Evolutionary conservation across 192 early-diverging fungal genomes (phyloP), one percentile per base, ranked within the genome.

Genomic region (Coemansia sp.): DNA sequence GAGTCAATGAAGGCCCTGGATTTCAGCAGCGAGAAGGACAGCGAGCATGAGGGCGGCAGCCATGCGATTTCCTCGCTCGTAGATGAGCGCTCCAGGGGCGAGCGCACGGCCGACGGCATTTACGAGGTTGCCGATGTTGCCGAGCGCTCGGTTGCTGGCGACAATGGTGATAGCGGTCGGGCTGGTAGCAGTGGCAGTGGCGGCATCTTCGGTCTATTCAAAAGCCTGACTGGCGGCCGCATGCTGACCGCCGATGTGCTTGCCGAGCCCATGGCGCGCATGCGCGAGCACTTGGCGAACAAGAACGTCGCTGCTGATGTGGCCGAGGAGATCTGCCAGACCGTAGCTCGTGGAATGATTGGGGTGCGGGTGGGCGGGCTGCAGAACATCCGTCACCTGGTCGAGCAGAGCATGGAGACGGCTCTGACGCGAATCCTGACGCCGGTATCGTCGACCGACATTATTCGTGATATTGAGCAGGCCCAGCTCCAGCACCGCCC

Each of bases 271-370:
- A 85, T 98, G 84, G 80, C 84, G 33, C 93, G 88, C 66, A 95
- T 98, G 91, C 91, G 91, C 65, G 91, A 95, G 65, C 94, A 96
- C 70, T 69, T 98, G 62, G 86, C 95, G 45, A 87, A 86, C 71
- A 95, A 96, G 78, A 98, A 98, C 70, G 96, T 98, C 1, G 96
- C 96, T 0, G 86, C 90, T 1, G 91, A 95, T 66, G 92, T 95
- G 53, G 88, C 94, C 6, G 79, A 88, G 36, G 88, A 94, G 65
- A 83, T 98, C 7, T 94, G 92, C 70, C 86, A 89, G 47, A 89
- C 92, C 31, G 93, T 96, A 20, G 68, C 80, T 12, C 82, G 75
- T 18, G 87, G 84, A 36, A 68, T 98, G 28, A 62, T 90, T 3
- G 95, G 94, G 0, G 83, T 91, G 69, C 91, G 88, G 18, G 72